Evolutionary conservation across 2,329 filamentous ascomycete genomes (phyloP).

Genomic region (Septoria linicola): DNA sequence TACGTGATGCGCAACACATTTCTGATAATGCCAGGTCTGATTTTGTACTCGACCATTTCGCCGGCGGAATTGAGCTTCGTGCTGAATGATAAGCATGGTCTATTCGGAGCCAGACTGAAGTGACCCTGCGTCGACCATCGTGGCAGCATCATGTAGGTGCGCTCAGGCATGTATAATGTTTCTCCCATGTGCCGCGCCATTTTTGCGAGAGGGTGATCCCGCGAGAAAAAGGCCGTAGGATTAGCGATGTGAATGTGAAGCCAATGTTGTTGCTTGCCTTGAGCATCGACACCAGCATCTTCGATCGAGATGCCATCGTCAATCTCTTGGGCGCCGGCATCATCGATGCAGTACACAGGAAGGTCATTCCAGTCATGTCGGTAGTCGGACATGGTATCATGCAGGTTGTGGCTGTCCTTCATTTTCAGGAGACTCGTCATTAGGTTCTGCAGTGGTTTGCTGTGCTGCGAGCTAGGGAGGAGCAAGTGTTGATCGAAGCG

Average conservation of each 20-base stretch:
- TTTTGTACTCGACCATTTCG: conserved; percentile 54
- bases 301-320: conserved; percentile 78
- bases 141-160: conserved; percentile 58
- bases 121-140: conserved; percentile 47
- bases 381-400: conserved; percentile 56
- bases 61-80: conserved; percentile 54
- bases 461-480: conserved; percentile 50
- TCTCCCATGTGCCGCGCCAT: conserved; percentile 60
- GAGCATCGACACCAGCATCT: conserved; percentile 31
- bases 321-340: conserved; percentile 64
- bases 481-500: conserved; percentile 59
- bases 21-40: conserved; percentile 54
- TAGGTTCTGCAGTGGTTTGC: conserved; percentile 46
- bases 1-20: conserved; percentile 58
- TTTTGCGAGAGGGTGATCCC: conserved; percentile 57
- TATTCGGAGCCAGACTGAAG: conserved; percentile 54
- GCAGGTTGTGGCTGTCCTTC: conserved; percentile 40
- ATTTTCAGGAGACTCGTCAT: conserved; percentile 36
- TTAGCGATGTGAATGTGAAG: conserved; percentile 77
- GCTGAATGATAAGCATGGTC: conserved; percentile 63
- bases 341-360: conserved; percentile 72
- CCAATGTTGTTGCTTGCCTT: conserved; percentile 60
- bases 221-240: conserved; percentile 67
- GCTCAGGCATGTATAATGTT: conserved; percentile 58
- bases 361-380: conserved; percentile 61